Conservation (phyloP, 441 rosid genomes). For the Manihot esculenta region DNA sequence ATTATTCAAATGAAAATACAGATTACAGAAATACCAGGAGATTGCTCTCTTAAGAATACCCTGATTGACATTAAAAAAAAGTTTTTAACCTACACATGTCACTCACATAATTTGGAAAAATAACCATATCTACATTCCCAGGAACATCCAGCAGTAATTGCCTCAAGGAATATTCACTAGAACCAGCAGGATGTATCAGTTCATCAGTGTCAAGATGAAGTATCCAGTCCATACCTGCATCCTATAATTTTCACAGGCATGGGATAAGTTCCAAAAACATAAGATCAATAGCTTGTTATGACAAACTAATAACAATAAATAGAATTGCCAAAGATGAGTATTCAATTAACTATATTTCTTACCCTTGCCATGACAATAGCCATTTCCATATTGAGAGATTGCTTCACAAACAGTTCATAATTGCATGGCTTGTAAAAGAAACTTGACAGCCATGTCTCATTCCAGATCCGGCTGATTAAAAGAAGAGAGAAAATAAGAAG, state of each 20-base stretch:
- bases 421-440: slow-evolving; percentile 95
- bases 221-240: slow-evolving; percentile 87
- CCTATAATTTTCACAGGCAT: slow-evolving; percentile 44
- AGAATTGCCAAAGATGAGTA: slow-evolving; percentile 6
- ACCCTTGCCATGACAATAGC: slow-evolving; percentile 96
- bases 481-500: neutral
- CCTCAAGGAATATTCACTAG: slow-evolving; percentile 77
- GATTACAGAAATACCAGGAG: slow-evolving; percentile 1
- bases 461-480: slow-evolving; percentile 80
- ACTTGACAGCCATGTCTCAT: slow-evolving; percentile 87
- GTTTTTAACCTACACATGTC: slow-evolving; percentile 14
- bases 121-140: slow-evolving; percentile 66
- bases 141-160: slow-evolving; percentile 67
- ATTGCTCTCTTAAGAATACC: slow-evolving; percentile 8
- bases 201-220: slow-evolving; percentile 95
- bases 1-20: slow-evolving; percentile 7
- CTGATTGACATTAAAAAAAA: slow-evolving; percentile 8
- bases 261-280: slow-evolving; percentile 18
- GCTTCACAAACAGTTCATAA: slow-evolving; percentile 90
- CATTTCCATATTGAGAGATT: slow-evolving; percentile 95
- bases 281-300: slow-evolving; percentile 4
- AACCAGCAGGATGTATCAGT: slow-evolving; percentile 76
- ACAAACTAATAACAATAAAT: neutral
- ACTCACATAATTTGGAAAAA: slow-evolving; percentile 93
- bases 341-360: slow-evolving; percentile 22